These are phyloP conservation scores for Liriodendron chinense DNA, from an alignment of 164 flowering plant species.

Conservation along the genomic window DNA sequence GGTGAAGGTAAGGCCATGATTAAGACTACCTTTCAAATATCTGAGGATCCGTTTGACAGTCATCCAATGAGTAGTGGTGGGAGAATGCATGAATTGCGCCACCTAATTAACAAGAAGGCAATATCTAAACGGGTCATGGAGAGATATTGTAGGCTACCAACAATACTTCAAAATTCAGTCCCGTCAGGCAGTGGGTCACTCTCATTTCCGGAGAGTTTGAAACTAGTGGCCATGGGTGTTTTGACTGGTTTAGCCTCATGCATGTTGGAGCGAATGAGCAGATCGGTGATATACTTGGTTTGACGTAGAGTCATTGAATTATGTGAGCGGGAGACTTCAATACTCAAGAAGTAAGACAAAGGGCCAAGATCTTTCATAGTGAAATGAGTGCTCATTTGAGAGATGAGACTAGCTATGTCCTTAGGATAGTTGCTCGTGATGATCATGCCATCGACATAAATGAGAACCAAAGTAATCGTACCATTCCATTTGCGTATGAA, in stretches of 20 bases:
- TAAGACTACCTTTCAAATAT: background rate
- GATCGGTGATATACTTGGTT: background rate
- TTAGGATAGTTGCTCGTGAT: background rate
- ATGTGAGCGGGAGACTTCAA: background rate
- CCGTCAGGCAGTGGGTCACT: no score
- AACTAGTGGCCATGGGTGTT: no score
- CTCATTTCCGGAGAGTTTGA: no score
- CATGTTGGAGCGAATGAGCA: background rate
- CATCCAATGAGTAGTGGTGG: background rate
- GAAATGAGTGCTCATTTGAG: background rate
- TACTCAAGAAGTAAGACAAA: background rate
- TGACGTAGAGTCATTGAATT: background rate
- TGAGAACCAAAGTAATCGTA: background rate
- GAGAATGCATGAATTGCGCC: background rate
- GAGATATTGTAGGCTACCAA: no score
- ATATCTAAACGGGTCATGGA: no score
- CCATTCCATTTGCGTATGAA: background rate
- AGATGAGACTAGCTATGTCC: background rate
- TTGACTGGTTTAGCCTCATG: no score
- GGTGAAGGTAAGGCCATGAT: background rate
- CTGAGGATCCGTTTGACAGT: background rate
- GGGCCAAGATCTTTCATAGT: background rate
- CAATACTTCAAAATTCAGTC: no score
- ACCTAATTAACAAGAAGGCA: no score
- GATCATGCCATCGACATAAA: conserved; percentile 7